Base-by-base conservation (phyloP, 768 basidiomycete genomes). In the Lanmaoa pseudosensibilis region DNA sequence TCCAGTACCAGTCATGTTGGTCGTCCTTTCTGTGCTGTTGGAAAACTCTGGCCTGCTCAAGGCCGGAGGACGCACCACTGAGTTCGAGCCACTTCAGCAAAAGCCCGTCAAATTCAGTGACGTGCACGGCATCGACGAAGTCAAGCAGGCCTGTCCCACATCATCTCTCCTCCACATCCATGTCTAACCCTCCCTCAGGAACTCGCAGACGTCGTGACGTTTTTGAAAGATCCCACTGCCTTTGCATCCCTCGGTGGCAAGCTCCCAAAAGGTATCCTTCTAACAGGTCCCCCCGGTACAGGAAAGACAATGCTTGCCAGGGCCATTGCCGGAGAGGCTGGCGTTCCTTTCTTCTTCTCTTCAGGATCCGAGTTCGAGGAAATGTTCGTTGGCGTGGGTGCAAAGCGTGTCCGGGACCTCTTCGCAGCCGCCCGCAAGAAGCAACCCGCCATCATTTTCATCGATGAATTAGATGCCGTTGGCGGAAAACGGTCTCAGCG, bases 331-430 rank as follows among this genome's bases (percentile, higher is more conserved):
- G 97, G 97, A 46, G 97, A 99, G 77, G 97, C 97, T 16, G 95
- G 90, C 16, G 97, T 99, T 40, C 94, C 94, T 0, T 99, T 99
- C 79, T 87, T 98, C 72, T 97, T 95, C 67, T 94, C 96, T 36
- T 93, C 92, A 34, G 97, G 96, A 12, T 92, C 92, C 49, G 94
- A 97, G 66, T 98, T 98, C 61, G 96, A 98, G 69, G 96, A 98
- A 73, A 95, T 98, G 87, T 96, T 94, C 69, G 94, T 96, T 46
- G 94, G 94, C 53, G 88, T 92, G 36, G 94, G 94, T 50, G 95
- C 97, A 16, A 94, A 95, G 69, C 88, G 97, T 12, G 91, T 99
- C 39, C 84, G 97, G 39, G 96, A 98, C 59, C 83, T 99, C 30
- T 99, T 99, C 64, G 86, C 91, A 6, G 86, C 92, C 7, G 97